A percentile compares a stretch with the other conserved stretches of the same genome.
These are phyloP conservation scores for Fusarium floridanum DNA, from an alignment of 2,329 filamentous ascomycete species.

Conservation along the genomic window DNA sequence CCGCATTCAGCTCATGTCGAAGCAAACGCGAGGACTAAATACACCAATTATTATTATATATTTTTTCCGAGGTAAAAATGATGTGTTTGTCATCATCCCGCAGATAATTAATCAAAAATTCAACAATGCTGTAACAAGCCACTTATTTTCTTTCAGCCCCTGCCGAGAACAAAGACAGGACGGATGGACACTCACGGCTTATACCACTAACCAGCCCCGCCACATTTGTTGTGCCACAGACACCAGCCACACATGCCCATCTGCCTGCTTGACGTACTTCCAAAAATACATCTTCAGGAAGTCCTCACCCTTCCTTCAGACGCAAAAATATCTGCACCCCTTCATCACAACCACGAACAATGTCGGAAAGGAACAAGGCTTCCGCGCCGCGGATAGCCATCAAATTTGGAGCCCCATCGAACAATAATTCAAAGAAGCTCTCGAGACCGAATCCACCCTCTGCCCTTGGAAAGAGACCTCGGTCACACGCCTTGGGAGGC, in stretches of 20 bases:
- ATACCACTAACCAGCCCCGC: background rate
- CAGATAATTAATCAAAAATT: background rate
- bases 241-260: background rate
- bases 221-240: background rate
- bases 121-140: background rate
- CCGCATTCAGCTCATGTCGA: background rate
- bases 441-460: slow-evolving; percentile 55
- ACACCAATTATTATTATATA: background rate
- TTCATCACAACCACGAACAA: slow-evolving; percentile 14
- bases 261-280: slow-evolving; percentile 19
- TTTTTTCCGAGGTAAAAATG: background rate
- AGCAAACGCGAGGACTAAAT: background rate
- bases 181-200: background rate
- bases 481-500: slow-evolving; percentile 57
- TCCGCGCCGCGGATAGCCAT: slow-evolving; percentile 60
- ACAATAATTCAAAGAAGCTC: slow-evolving; percentile 46
- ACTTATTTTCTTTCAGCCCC: background rate
- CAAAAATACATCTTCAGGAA: background rate
- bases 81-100: background rate
- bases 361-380: slow-evolving; percentile 48
- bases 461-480: slow-evolving; percentile 62
- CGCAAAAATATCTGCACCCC: slow-evolving; percentile 1
- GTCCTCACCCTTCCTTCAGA: background rate
- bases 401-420: slow-evolving; percentile 56
- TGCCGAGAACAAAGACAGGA: background rate